These are phyloP conservation scores for Epichloe uncinata DNA, from an alignment of 2,329 filamentous ascomycete genomes.

Conservation along the genomic window DNA sequence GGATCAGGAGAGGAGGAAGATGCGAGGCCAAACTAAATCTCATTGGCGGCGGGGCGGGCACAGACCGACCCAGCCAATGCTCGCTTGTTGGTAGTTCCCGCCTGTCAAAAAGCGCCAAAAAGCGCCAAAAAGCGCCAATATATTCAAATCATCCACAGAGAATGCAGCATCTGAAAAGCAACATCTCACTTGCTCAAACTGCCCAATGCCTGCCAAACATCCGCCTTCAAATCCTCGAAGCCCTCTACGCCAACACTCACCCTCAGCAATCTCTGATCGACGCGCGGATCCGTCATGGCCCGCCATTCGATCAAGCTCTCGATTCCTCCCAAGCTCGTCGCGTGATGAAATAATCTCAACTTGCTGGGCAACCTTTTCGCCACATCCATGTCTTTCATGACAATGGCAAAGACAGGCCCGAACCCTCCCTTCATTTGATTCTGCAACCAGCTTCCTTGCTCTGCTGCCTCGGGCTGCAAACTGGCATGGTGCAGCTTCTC, in stretches of 20 bases:
- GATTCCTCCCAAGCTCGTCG: slow-evolving; percentile 84
- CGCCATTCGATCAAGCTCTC: slow-evolving; percentile 97
- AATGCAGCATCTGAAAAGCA: too few species aligned
- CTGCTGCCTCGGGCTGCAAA: slow-evolving; percentile 50
- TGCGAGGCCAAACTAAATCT: neutral
- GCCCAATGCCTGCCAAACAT: slow-evolving; percentile 56
- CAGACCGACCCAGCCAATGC: too few species aligned
- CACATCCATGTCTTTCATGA: slow-evolving; percentile 42
- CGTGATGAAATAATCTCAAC: slow-evolving; percentile 78
- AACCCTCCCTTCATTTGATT: slow-evolving; percentile 87
- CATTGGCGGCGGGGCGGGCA: neutral
- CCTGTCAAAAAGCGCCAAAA: too few species aligned
- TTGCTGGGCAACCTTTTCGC: slow-evolving; percentile 65
- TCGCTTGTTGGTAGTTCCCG: neutral
- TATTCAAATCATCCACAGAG: too few species aligned
- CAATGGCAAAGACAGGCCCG: slow-evolving; percentile 75
- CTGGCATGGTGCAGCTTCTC: slow-evolving; percentile 60
- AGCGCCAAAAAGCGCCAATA: too few species aligned
- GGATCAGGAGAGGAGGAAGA: too few species aligned
- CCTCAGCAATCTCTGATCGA: slow-evolving; percentile 61
- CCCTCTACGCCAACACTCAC: slow-evolving; percentile 80
- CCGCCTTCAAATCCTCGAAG: slow-evolving; percentile 69
- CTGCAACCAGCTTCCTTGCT: slow-evolving; percentile 56
- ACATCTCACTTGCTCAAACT: slow-evolving; percentile 24
- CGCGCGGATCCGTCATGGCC: slow-evolving; percentile 64